These are phyloP conservation scores for Nymphaea thermarum DNA, from an alignment of 164 flowering plant species.

Conservation along the genomic window DNA sequence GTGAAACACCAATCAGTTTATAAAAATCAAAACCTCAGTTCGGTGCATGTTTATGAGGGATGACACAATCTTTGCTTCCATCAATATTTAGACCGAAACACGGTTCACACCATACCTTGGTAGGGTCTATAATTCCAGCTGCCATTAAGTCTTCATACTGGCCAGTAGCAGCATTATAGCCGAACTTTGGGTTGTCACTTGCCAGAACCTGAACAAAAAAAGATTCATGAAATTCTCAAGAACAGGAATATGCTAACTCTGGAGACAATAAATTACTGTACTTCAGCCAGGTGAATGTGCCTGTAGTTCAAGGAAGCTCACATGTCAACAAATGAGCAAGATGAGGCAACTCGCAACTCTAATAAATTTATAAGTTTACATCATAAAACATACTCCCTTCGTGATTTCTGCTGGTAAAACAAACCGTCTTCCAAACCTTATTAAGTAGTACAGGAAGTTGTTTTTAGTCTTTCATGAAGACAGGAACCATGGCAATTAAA, in stretches of 20 bases:
- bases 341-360: no score
- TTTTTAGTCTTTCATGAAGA: no score
- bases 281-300: no score
- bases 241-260: background rate
- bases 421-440: no score
- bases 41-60: background rate
- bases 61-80: background rate
- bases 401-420: no score
- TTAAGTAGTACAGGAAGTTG: no score
- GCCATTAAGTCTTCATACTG: conserved; percentile 88
- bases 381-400: no score
- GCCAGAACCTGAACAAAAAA: conserved; percentile 52
- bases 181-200: conserved; percentile 55
- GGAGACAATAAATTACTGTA: background rate
- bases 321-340: no score
- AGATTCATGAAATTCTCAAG: background rate
- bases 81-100: no score
- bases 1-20: background rate
- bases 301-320: no score
- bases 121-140: conserved; percentile 94
- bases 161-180: conserved; percentile 95
- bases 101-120: conserved; percentile 40
- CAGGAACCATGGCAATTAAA: no score
- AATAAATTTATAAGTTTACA: no score
- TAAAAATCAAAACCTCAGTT: background rate